Conservation (phyloP, 2,329 filamentous ascomycete species). For the Cordyceps cateniannulata region DNA sequence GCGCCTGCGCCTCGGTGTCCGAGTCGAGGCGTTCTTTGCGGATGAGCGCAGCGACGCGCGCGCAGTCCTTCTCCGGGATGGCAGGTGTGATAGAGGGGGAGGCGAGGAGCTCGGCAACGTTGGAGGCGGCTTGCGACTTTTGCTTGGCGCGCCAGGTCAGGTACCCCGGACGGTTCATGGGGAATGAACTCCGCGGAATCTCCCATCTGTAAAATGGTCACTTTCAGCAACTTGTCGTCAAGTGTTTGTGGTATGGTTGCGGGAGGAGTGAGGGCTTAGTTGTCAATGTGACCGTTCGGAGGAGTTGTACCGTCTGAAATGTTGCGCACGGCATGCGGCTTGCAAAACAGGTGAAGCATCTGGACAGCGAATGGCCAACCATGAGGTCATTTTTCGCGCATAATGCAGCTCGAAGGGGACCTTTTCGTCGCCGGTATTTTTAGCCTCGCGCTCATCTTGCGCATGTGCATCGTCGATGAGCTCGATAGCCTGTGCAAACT, state of each 20-base stretch:
- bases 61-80: slow-evolving; percentile 44
- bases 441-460: slow-evolving; percentile 24
- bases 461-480: slow-evolving; percentile 63
- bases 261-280: too few species aligned
- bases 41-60: slow-evolving; percentile 63
- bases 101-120: slow-evolving; percentile 49
- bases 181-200: slow-evolving; percentile 65
- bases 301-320: slow-evolving; percentile 57
- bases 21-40: slow-evolving; percentile 66
- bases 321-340: slow-evolving; percentile 76
- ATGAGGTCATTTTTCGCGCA: slow-evolving; percentile 70
- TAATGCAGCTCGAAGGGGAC: slow-evolving; percentile 78
- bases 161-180: slow-evolving; percentile 70
- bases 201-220: slow-evolving; percentile 54
- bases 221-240: not conserved
- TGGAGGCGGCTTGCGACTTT: slow-evolving; percentile 55
- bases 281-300: not conserved
- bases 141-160: slow-evolving; percentile 71
- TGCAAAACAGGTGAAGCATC: slow-evolving; percentile 59
- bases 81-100: slow-evolving; percentile 30
- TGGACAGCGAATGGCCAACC: slow-evolving; percentile 56
- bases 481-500: slow-evolving; percentile 48
- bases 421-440: slow-evolving; percentile 28
- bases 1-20: slow-evolving; percentile 58
- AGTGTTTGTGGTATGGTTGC: not conserved